phyloP scores from a whole-genome alignment of 495 filamentous ascomycete genomes.

The Hypoxylon crocopeplum region DNA sequence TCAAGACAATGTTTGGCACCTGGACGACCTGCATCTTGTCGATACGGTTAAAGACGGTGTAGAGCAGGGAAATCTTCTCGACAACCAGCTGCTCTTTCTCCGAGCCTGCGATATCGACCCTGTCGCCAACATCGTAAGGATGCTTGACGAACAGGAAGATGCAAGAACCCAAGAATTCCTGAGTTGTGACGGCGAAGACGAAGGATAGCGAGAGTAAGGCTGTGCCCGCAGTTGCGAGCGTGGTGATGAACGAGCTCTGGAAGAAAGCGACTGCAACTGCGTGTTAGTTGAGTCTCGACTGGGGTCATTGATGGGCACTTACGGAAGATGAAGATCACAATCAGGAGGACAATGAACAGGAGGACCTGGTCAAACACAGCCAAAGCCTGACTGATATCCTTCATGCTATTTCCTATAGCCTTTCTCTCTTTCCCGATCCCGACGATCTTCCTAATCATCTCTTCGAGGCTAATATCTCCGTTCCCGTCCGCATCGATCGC shows the following conservation, averaged over 20 bases:
- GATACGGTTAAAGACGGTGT: slow-evolving; percentile 88
- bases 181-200: slow-evolving; percentile 87
- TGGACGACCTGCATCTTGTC: slow-evolving; percentile 77
- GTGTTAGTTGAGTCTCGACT: slow-evolving; percentile 25
- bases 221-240: slow-evolving; percentile 94
- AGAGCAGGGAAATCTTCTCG: slow-evolving; percentile 93
- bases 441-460: slow-evolving; percentile 88
- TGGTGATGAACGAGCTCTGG: slow-evolving; percentile 81
- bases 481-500: slow-evolving; percentile 86
- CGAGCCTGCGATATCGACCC: slow-evolving; percentile 78
- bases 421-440: slow-evolving; percentile 84
- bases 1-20: slow-evolving; percentile 88
- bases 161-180: slow-evolving; percentile 94
- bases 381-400: slow-evolving; percentile 96
- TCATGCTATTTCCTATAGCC: slow-evolving; percentile 87
- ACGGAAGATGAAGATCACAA: slow-evolving; percentile 86
- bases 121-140: slow-evolving; percentile 87
- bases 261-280: slow-evolving; percentile 73
- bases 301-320: slow-evolving; percentile 37
- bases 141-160: slow-evolving; percentile 99
- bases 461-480: slow-evolving; percentile 91
- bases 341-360: slow-evolving; percentile 75
- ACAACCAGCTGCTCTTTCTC: slow-evolving; percentile 74
- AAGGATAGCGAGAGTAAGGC: slow-evolving; percentile 92
- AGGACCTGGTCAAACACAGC: slow-evolving; percentile 87